Evolutionary conservation across 2,329 filamentous ascomycete genomes (phyloP).

Genomic region (Aspergillus thermomutatus): DNA sequence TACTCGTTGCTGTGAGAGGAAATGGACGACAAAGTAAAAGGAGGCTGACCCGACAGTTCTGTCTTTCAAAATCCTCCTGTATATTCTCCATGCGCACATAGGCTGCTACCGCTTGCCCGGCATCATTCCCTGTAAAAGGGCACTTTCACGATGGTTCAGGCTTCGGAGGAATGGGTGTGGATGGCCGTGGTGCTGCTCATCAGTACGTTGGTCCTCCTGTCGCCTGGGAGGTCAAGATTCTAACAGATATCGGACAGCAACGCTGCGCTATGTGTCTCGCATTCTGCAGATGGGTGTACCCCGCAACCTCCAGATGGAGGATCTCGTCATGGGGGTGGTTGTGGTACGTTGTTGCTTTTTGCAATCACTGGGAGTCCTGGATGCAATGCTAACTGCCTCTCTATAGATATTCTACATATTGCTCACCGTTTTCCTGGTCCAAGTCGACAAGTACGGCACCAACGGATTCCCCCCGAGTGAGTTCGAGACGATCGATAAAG

Average conservation of each 20-base stretch:
- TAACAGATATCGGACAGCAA: not conserved
- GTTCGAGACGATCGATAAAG: conserved; percentile 43
- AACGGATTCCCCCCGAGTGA: conserved; percentile 43
- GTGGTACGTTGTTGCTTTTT: conserved; percentile 1
- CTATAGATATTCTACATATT: conserved; percentile 35
- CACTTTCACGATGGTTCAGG: not conserved
- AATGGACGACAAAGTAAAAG: not conserved
- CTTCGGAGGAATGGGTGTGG: conserved; percentile 9
- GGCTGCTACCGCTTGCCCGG: not conserved
- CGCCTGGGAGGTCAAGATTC: too few species aligned
- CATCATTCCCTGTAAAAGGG: not conserved
- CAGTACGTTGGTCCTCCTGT: conserved; percentile 2
- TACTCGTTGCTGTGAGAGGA: not conserved
- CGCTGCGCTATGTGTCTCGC: conserved; percentile 12
- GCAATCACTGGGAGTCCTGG: not conserved
- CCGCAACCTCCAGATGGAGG: conserved; percentile 9
- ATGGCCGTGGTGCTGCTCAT: conserved; percentile 11
- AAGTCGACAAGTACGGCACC: conserved; percentile 44
- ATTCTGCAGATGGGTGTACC: conserved; percentile 5
- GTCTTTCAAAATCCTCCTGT: not conserved
- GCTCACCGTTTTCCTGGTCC: conserved; percentile 43
- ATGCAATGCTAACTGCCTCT: not conserved
- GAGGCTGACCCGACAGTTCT: not conserved
- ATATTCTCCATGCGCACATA: not conserved
- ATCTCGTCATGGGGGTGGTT: conserved; percentile 5